These are phyloP conservation scores for Aspergillus aculeatinus DNA, from an alignment of 2,329 filamentous ascomycete species.

Conservation along the genomic window DNA sequence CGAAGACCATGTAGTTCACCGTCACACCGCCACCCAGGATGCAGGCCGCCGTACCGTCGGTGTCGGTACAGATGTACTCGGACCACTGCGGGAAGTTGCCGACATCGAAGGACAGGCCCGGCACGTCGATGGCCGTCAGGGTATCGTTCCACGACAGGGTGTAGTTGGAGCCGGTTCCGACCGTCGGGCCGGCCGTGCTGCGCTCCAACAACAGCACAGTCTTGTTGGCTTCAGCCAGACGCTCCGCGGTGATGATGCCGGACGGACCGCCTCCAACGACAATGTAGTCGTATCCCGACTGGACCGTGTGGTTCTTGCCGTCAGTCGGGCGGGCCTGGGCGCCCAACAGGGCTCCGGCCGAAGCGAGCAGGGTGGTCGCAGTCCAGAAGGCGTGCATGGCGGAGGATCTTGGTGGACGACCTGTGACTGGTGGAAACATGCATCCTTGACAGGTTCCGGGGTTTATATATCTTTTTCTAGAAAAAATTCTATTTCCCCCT, in stretches of 20 bases:
- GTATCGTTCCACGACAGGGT: conserved; percentile 24
- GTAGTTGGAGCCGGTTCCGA: conserved; percentile 24
- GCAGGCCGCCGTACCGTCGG: conserved; percentile 23
- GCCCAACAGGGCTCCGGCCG: too few relatives aligned
- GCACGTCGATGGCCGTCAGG: conserved; percentile 28
- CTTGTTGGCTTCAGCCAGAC: conserved; percentile 63
- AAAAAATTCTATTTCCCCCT: too few relatives aligned
- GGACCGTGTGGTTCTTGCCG: too few relatives aligned
- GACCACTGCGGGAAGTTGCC: conserved; percentile 9
- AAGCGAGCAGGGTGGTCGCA: too few relatives aligned
- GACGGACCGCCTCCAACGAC: conserved; percentile 48
- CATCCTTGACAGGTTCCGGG: too few relatives aligned
- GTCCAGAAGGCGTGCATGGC: too few relatives aligned
- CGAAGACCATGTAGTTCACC: conserved; percentile 31
- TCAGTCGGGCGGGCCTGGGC: too few relatives aligned
- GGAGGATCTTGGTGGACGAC: too few relatives aligned
- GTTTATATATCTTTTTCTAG: too few relatives aligned
- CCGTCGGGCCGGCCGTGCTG: conserved; percentile 36
- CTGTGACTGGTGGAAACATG: too few relatives aligned
- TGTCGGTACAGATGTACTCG: conserved; percentile 2
- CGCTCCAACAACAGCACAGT: conserved; percentile 65
- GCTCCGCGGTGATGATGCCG: conserved; percentile 58
- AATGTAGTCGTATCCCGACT: conserved; percentile 41
- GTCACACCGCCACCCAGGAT: conserved; percentile 31
- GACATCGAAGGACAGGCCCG: conserved; percentile 27